Evolutionary conservation across 805 yeast species (phyloP).

Genomic region (Kregervanrija delftensis): DNA sequence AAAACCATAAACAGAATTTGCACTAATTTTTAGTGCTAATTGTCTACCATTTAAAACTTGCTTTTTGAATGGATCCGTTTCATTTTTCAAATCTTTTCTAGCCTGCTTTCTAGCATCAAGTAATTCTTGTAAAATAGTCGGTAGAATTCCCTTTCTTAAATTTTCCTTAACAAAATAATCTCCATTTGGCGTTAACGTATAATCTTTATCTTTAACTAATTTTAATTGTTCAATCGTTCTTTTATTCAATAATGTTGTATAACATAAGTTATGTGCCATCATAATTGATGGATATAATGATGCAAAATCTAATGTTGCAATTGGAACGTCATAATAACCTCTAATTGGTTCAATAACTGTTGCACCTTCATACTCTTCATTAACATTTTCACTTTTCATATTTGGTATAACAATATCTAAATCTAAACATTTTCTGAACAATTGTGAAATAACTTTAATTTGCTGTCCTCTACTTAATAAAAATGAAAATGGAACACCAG

Average conservation of each 20-base stretch:
- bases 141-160: slow-evolving; percentile 77
- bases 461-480: slow-evolving; percentile 92
- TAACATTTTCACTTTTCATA: slow-evolving; percentile 69
- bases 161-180: slow-evolving; percentile 76
- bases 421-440: slow-evolving; percentile 85
- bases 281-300: slow-evolving; percentile 95
- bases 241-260: slow-evolving; percentile 76
- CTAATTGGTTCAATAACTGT: slow-evolving; percentile 95
- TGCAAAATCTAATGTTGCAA: slow-evolving; percentile 96
- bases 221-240: slow-evolving; percentile 59
- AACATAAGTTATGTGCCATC: slow-evolving; percentile 98
- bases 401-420: slow-evolving; percentile 88
- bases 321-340: slow-evolving; percentile 95
- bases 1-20: slow-evolving; percentile 97
- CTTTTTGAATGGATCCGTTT: slow-evolving; percentile 87
- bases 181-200: slow-evolving; percentile 83
- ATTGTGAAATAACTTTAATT: slow-evolving; percentile 92
- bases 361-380: slow-evolving; percentile 98
- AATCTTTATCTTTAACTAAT: slow-evolving; percentile 67
- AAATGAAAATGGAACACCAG: slow-evolving; percentile 95
- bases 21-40: slow-evolving; percentile 90
- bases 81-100: slow-evolving; percentile 81
- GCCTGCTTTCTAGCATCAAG: slow-evolving; percentile 91
- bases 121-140: slow-evolving; percentile 85
- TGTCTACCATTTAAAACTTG: slow-evolving; percentile 97